Evolutionary conservation across 768 basidiomycete species (phyloP), one percentile per base, ranked within the genome.

Genomic region (Pholiota molesta): DNA sequence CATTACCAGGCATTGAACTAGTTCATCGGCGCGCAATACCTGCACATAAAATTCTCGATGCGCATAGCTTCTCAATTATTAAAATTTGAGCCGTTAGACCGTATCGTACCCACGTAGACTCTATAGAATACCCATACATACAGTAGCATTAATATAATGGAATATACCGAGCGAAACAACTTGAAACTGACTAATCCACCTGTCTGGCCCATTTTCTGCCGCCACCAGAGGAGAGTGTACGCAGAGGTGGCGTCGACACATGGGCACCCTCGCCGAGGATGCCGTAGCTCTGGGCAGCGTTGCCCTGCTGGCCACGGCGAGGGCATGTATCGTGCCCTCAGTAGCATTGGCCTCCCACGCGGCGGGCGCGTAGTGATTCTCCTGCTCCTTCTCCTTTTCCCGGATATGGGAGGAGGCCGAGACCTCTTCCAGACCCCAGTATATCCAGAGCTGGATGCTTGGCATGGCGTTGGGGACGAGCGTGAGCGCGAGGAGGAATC

Each of bases 401-500:
- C 44, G 37, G 57, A 54, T 19, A 13, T 39, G 23, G 14, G 29
- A 44, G 14, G 51, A 14, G 16, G 47, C 40, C 59, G 57, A 28
- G 23, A 64, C 68, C 45, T 71, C 76, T 14, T 81, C 83, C 63
- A 82, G 80, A 11, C 88, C 89, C 90, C 91, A 92, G 73, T 92
- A 98, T 77, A 84, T 74, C 81, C 88, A 90, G 82, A 98, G 81
- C 78, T 98, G 95, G 11, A 75, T 77, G 2, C 92, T 72, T 65
- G 6, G n/a, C n/a, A 73, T 62, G 3, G 70, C 69, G 39, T 73
- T 59, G 13, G 45, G 19, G 45, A 47, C 95, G 13, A 99, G 77
- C n/a, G 74, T 99, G 0, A 97, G 86, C 1, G 94, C 94, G 21
- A 95, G 82, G 0, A 83, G 86, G 74, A 95, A 99, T 26, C 95